Conservation (phyloP, 805 yeast species). For the Kodamaea lidongshanica region DNA sequence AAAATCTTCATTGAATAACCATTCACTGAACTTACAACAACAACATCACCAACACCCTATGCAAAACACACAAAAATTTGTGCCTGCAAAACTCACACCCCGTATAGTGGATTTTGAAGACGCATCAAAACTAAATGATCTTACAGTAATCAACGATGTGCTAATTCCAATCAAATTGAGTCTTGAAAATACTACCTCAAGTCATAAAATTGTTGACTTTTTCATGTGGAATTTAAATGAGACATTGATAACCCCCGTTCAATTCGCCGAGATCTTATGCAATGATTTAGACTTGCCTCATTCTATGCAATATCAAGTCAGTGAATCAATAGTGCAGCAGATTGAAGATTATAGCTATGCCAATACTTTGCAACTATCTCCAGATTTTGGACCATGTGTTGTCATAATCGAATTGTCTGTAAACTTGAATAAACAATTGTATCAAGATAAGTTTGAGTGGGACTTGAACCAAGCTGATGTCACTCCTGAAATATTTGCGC, state of each 20-base stretch:
- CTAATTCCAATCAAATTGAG: slow-evolving; percentile 64
- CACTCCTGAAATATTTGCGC: slow-evolving; percentile 82
- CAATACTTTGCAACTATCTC: slow-evolving; percentile 60
- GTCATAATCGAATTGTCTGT: slow-evolving; percentile 78
- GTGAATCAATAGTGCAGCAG: slow-evolving; percentile 70
- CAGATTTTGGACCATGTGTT: slow-evolving; percentile 37
- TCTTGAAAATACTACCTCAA: slow-evolving; percentile 51
- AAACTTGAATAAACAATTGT: slow-evolving; percentile 73
- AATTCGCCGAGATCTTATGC: slow-evolving; percentile 68
- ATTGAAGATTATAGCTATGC: slow-evolving; percentile 66
- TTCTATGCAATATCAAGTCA: slow-evolving; percentile 55
- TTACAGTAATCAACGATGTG: slow-evolving; percentile 30
- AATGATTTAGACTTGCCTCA: slow-evolving; percentile 78
- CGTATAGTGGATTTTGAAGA: slow-evolving; percentile 19
- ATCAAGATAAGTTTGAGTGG: slow-evolving; percentile 95
- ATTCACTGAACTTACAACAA: slow-evolving; percentile 13
- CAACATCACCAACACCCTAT: slow-evolving; percentile 9
- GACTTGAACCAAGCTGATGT: slow-evolving; percentile 51
- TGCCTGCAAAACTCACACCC: slow-evolving; percentile 21
- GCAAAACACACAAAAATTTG: slow-evolving; percentile 22
- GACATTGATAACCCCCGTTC: slow-evolving; percentile 60
- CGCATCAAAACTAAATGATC: slow-evolving; percentile 15
- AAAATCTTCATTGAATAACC: slow-evolving; percentile 10
- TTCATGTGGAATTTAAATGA: slow-evolving; percentile 73
- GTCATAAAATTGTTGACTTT: slow-evolving; percentile 49